Percentiles rank a stretch among this genome's conserved stretches.
Conservation (phyloP, 2,329 filamentous ascomycete genomes). For the Myriangium duriaei region DNA sequence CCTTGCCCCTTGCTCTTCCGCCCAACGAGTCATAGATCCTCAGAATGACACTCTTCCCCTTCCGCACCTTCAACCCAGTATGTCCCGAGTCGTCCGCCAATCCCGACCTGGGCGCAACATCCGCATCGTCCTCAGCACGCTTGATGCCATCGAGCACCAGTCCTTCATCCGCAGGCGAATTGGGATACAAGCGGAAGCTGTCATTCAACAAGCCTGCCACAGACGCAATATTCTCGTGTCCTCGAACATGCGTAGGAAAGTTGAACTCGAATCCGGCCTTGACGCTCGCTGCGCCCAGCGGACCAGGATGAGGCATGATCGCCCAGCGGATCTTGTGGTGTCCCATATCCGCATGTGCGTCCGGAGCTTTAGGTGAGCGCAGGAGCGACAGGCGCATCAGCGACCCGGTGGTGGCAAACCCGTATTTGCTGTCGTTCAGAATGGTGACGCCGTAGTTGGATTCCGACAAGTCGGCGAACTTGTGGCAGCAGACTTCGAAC, state of each 20-base stretch:
- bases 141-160: slow-evolving; percentile 83
- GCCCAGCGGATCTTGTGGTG: slow-evolving; percentile 75
- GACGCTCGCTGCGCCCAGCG: slow-evolving; percentile 60
- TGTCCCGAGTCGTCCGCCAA: slow-evolving; percentile 6
- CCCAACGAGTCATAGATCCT: slow-evolving; percentile 83
- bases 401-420: slow-evolving; percentile 80
- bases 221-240: slow-evolving; percentile 16
- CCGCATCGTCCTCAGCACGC: slow-evolving; percentile 53
- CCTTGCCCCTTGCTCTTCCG: slow-evolving; percentile 59
- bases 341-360: slow-evolving; percentile 87
- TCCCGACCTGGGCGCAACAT: slow-evolving; percentile 34
- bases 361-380: slow-evolving; percentile 80
- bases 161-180: slow-evolving; percentile 36
- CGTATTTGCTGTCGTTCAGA: slow-evolving; percentile 91
- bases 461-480: slow-evolving; percentile 84
- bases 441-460: slow-evolving; percentile 82
- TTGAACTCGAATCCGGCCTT: slow-evolving; percentile 85
- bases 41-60: slow-evolving; percentile 68
- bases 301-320: slow-evolving; percentile 70
- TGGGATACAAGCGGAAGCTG: slow-evolving; percentile 50
- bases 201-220: slow-evolving; percentile 25
- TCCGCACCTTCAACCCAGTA: slow-evolving; percentile 33
- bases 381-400: slow-evolving; percentile 81
- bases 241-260: slow-evolving; percentile 54
- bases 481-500: slow-evolving; percentile 93